Base-by-base conservation (phyloP, 2,329 filamentous ascomycete genomes). In the Neurospora crassa region DNA sequence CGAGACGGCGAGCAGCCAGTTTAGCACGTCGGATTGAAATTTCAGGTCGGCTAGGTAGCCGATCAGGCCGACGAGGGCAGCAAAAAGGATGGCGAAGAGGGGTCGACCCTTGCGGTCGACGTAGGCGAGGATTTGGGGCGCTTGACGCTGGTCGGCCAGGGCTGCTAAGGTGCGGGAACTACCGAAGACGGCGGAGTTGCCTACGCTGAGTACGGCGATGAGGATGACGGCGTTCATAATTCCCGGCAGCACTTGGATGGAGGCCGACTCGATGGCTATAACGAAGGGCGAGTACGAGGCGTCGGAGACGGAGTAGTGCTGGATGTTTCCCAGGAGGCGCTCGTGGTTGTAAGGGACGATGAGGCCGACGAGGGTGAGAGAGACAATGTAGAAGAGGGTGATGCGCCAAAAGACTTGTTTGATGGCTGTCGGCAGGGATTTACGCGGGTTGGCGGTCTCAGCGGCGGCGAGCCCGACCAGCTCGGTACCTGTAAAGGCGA, bases 361-460 rank as follows among this genome's bases (percentile, higher is more conserved):
- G 0, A 97, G 85, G 37, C 95, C 93, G 71, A 97, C 89, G 4
- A 97, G 83, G 5, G 89, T 89, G 12, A 97, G 86, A 0, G 92
- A 92, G 42, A 96, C 89, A 68, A 97, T 86, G 82, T 97, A 97
- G 83, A 97, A 97, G 71, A 96, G 85, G 3, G 90, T 89, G 78
- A 97, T 97, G 77, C 94, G 91, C 94, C 94, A 97, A 81, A 97
- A 97, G 29, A 97, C 93, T 79, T 97, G 94, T 82, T 96, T 97
- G 77, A 96, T 89, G 14, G 94, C 94, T 0, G 90, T 93, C 0
- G 94, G 94, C 0, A 97, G 85, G 1, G 91, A 92, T 78, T 96
- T 92, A 71, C 91, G 87, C 3, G 92, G 92, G 77, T 93, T 93
- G n/a, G 87, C 88, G 1, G 91, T 92, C 79, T 94, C 92, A 41